Evolutionary conservation across 805 yeast genomes (phyloP).

Genomic region (Saccharomycopsis sp.): DNA sequence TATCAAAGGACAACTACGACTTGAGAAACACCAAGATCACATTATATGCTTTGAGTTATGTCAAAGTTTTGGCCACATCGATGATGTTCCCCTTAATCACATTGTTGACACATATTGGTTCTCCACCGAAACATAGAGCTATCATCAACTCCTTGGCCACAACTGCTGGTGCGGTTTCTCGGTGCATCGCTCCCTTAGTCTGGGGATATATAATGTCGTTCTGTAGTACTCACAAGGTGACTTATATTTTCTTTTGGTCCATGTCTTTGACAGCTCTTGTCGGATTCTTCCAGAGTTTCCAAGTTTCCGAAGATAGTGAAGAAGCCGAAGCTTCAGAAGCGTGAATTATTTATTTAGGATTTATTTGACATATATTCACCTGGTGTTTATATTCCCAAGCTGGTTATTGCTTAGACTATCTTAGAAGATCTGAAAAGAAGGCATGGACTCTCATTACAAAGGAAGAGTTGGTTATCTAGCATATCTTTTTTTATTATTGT

Average conservation of each 20-base stretch:
- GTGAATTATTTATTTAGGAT: not conserved
- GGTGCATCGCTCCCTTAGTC: conserved; percentile 49
- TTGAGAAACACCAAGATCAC: not conserved
- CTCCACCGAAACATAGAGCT: conserved; percentile 49
- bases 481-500: no score
- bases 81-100: conserved; percentile 48
- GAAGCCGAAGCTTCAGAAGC: conserved; percentile 12
- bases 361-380: no score
- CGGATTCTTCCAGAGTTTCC: conserved; percentile 19
- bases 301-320: conserved; percentile 24
- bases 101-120: conserved; percentile 47
- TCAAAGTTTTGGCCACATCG: conserved; percentile 37
- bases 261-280: conserved; percentile 14
- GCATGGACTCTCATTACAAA: no score
- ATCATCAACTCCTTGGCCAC: conserved; percentile 53
- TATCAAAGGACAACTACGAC: conserved; percentile 22
- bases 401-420: no score
- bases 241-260: conserved; percentile 30
- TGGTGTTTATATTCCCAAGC: no score
- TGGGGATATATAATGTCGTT: conserved; percentile 46
- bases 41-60: conserved; percentile 30
- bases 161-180: conserved; percentile 46
- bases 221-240: conserved; percentile 28
- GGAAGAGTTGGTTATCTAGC: no score
- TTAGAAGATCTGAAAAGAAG: no score